phyloP scores from a whole-genome alignment of 345 rosid species.

The Schrenkiella parvula region DNA sequence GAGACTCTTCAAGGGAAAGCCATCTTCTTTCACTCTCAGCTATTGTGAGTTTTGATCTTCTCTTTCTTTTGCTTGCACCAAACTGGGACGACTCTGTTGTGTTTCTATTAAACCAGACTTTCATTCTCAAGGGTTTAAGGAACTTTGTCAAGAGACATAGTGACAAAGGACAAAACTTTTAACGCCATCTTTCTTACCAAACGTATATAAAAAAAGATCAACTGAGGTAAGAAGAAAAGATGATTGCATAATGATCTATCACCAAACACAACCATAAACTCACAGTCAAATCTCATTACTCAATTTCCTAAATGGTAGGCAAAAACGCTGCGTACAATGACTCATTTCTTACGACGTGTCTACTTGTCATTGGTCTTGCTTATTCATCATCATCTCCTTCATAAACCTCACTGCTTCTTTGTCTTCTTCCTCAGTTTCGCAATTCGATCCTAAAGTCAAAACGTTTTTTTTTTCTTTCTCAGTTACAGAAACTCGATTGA shows the following conservation, averaged over 20 bases:
- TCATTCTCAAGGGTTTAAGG: background rate
- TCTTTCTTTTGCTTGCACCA: too few relatives aligned
- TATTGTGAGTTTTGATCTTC: too few relatives aligned
- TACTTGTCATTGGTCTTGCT: background rate
- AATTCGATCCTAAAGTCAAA: constrained; percentile 7
- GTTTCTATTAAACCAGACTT: background rate
- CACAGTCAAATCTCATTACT: constrained; percentile 4
- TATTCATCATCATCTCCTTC: constrained; percentile 8
- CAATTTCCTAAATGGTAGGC: background rate
- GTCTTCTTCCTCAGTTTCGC: constrained; percentile 10
- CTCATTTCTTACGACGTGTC: background rate
- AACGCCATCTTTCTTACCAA: background rate
- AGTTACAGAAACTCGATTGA: background rate
- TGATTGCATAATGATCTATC: background rate
- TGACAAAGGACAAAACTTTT: background rate
- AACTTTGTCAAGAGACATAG: background rate
- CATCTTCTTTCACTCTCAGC: too few relatives aligned
- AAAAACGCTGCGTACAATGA: background rate
- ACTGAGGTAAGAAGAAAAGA: background rate
- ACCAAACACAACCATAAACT: background rate
- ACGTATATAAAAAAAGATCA: too few relatives aligned
- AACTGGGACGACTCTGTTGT: background rate
- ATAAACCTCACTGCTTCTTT: constrained; percentile 14
- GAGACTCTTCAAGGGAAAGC: too few relatives aligned
- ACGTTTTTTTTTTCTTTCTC: background rate